Evolutionary conservation across 768 basidiomycete genomes (phyloP), one percentile per base, ranked within the genome.

Genomic region (Amylocystis lapponica): DNA sequence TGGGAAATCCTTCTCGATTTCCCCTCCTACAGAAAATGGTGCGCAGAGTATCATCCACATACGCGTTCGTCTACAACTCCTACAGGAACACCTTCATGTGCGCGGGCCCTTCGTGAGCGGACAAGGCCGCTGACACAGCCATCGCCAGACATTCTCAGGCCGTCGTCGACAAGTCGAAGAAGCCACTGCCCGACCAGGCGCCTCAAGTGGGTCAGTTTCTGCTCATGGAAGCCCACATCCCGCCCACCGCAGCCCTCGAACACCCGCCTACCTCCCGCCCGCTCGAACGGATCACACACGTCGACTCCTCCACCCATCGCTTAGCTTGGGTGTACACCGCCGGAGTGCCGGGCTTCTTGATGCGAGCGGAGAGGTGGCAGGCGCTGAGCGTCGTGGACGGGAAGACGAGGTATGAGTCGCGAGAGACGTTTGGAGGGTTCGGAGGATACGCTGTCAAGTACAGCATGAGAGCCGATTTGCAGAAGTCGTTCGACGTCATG

Each of bases 31-130:
- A 65, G 66, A 14, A 66, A 79, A 62, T 87, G 84, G 84, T 80
- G 57, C 37, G 70, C 54, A n/a, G 29, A n/a, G 10, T n/a, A 23
- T 40, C 5, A 35, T 26, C 26, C 8, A 29, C 19, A 30, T 30
- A n/a, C n/a, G n/a, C 29, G 29, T 30, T 30, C n/a, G 10, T 30
- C 29, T 36, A n/a, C n/a, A 21, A 36, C 10, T 35, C 10, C 37
- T 21, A 9, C 46, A 85, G 82, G 82, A 85, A 84, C 51, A 69
- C 81, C 5, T 84, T 83, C 43, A 72, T 77, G 82, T 81, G 64
- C 22, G 75, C 64, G 14, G 19, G n/a, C n/a, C 6, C 3, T 16
- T 19, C 11, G 25, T 16, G 20, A 11, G n/a, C 40, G 10, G 27
- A 32, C 27, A 12, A n/a, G 16, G 37, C 35, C 19, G 22, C 26